Base-by-base conservation (phyloP, 768 basidiomycete species). In the Calocera cornea region DNA sequence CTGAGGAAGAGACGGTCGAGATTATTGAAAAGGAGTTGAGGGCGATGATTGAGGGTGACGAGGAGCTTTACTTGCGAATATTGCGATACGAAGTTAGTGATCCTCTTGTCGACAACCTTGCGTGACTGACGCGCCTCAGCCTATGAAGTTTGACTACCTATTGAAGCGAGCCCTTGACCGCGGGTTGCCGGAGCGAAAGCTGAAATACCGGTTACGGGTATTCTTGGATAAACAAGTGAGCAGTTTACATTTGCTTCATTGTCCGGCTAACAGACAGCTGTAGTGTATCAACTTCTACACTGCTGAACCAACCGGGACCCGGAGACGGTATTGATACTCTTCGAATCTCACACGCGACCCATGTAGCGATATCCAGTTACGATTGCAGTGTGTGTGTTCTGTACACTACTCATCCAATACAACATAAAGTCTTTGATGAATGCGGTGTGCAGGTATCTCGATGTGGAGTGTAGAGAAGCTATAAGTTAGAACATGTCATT, bases 161-260 rank as follows among this genome's bases (percentile, higher is more conserved):
- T 66, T 82, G 66, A 72, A 77, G 60, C 68, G 83, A 34, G 83
- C 79, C 8, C 71, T 71, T n/a, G 75, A 74, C 19, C 34, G 69
- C 0, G 78, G 76, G 34, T 36, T 75, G 65, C 33, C 69, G 64
- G 73, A 74, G 49, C 72, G 71, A 1, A 78, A 76, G 64, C 71
- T 82, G 33, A 81, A 79, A 68, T 38, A 69, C 14, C 77, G 79
- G 66, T 73, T 87, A 64, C 77, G 79, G 38, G 68, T 71, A 2
- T 85, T 87, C 70, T 79, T 88, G 34, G 86, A 87, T 72, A 78
- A 79, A 69, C 79, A 86, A 77, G 86, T 83, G 68, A 41, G 75
- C 65, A 16, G 16, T 22, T 12, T 19, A 40, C 71, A 22, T 12
- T 50, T 65, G 41, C 29, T 33, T 1, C 64, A n/a, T 64, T n/a